Percentiles rank a stretch among this genome's conserved stretches.
These are phyloP conservation scores for Mucor sp. DNA, from an alignment of 371 early-diverging fungal genomes.

Conservation along the genomic window DNA sequence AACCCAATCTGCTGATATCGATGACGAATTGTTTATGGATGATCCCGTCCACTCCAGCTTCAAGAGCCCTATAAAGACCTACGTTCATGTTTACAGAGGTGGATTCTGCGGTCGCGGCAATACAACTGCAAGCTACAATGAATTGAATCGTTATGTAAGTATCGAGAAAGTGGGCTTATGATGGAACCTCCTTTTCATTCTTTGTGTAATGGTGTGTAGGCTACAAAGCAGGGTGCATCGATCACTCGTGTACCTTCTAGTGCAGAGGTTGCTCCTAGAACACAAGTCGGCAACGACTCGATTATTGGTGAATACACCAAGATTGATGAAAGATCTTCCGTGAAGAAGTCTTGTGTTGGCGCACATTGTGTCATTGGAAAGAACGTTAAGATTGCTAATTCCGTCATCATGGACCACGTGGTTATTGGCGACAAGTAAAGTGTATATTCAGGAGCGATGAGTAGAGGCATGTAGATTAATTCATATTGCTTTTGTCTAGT, in stretches of 20 bases:
- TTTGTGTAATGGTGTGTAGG: slow-evolving; percentile 29
- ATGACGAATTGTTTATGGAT: slow-evolving; percentile 25
- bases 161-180: not conserved
- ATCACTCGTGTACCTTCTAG: slow-evolving; percentile 62
- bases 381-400: slow-evolving; percentile 92
- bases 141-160: slow-evolving; percentile 83
- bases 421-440: slow-evolving; percentile 81
- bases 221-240: slow-evolving; percentile 57
- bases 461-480: not conserved
- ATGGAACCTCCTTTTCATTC: slow-evolving; percentile 2
- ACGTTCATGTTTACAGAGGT: slow-evolving; percentile 49
- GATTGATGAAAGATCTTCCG: slow-evolving; percentile 87
- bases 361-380: slow-evolving; percentile 91
- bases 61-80: slow-evolving; percentile 50
- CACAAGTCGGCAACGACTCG: slow-evolving; percentile 90
- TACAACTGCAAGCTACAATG: slow-evolving; percentile 81
- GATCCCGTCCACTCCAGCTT: slow-evolving; percentile 36
- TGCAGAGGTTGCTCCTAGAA: slow-evolving; percentile 65
- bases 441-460: not conserved
- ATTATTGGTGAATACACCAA: slow-evolving; percentile 87
- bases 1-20: slow-evolving; percentile 37
- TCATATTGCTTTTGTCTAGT: slow-evolving; percentile 46
- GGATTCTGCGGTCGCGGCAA: slow-evolving; percentile 78
- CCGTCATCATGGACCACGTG: slow-evolving; percentile 94
- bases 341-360: slow-evolving; percentile 93